Conservation (phyloP, 192 early-diverging fungal genomes). For the Gigaspora rosea region DNA sequence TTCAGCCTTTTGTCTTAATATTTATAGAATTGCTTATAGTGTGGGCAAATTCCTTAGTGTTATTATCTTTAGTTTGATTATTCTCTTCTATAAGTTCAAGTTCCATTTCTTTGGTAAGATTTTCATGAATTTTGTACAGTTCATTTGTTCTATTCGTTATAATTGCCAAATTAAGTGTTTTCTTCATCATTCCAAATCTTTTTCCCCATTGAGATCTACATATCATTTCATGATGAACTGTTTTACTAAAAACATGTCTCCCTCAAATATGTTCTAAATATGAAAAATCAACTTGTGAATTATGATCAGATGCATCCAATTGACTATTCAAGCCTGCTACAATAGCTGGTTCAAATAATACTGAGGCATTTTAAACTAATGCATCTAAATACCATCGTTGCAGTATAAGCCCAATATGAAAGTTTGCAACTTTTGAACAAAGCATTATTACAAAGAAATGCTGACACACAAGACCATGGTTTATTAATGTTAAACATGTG, state of each 20-base stretch:
- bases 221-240: neutral
- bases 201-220: neutral
- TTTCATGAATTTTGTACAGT: neutral
- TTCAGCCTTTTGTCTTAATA: neutral
- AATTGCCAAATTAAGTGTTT: neutral
- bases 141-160: too few relatives aligned
- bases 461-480: too few relatives aligned
- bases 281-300: neutral
- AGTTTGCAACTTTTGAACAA: too few relatives aligned
- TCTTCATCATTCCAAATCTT: neutral
- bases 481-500: neutral
- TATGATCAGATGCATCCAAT: neutral
- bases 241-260: neutral
- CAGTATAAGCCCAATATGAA: too few relatives aligned
- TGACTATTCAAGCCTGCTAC: neutral
- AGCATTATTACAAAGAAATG: too few relatives aligned
- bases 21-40: neutral
- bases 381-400: too few relatives aligned
- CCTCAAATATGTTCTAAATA: neutral
- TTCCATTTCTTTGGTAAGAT: neutral
- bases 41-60: neutral
- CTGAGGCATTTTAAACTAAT: too few relatives aligned
- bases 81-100: too few relatives aligned
- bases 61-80: neutral
- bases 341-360: neutral